These are phyloP conservation scores for Entamoeba histolytica DNA, from an alignment of 208 protist species.

Conservation along the genomic window DNA sequence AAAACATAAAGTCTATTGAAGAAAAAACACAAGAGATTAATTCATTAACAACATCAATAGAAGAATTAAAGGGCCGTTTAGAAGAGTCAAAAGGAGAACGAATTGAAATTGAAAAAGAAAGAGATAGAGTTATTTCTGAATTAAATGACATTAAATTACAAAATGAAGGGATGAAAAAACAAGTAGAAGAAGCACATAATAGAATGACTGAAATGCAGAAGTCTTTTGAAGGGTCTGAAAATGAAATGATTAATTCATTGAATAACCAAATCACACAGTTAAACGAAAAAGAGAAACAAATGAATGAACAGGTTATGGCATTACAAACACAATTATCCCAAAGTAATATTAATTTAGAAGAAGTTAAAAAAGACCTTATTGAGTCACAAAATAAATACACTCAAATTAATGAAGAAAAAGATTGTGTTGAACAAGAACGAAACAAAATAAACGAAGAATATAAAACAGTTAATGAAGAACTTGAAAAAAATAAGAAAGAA, in stretches of 20 bases:
- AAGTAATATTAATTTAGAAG: not conserved
- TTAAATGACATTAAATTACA: not conserved
- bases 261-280: not conserved
- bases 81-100: not conserved
- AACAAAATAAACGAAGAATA: not conserved
- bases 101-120: not conserved
- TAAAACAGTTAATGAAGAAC: not conserved
- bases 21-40: no score
- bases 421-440: not conserved
- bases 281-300: not conserved
- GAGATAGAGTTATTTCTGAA: not conserved
- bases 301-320: not conserved
- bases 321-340: not conserved
- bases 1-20: no score
- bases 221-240: not conserved
- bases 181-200: not conserved
- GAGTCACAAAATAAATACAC: not conserved
- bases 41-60: not conserved
- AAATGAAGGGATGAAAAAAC: not conserved
- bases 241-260: not conserved
- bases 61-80: not conserved
- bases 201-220: not conserved
- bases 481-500: not conserved
- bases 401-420: not conserved
- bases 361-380: not conserved